Conservation (phyloP, 2,329 filamentous ascomycete species). For the Boeremia exigua region DNA sequence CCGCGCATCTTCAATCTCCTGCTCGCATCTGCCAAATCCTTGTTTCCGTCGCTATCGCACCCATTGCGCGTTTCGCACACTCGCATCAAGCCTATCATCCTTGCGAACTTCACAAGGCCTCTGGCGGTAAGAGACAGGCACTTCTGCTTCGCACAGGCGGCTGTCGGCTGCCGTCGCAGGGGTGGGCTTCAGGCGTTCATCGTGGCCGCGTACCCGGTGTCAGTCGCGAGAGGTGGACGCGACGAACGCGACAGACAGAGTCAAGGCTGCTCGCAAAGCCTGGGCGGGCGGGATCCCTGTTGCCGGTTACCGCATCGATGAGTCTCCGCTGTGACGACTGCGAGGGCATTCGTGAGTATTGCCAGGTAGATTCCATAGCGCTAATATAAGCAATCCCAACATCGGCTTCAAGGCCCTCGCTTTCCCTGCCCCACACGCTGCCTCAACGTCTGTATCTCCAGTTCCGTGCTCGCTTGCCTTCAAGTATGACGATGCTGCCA, state of each 20-base stretch:
- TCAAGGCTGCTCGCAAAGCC: not conserved
- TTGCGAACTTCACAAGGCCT: conserved; percentile 18
- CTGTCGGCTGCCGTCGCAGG: not conserved
- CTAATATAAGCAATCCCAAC: not conserved
- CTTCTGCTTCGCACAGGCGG: conserved; percentile 1
- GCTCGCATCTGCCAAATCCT: too few species aligned
- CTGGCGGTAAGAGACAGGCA: conserved; percentile 17
- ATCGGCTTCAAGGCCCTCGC: not conserved
- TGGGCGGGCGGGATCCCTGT: not conserved
- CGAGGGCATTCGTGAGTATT: not conserved
- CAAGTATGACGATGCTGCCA: not conserved
- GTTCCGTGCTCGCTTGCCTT: not conserved
- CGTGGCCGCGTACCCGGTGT: too few species aligned
- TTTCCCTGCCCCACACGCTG: not conserved
- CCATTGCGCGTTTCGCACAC: conserved; percentile 18
- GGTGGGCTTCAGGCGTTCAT: not conserved
- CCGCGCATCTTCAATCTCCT: too few species aligned
- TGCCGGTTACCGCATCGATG: not conserved
- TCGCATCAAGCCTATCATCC: conserved; percentile 17
- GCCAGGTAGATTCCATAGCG: not conserved
- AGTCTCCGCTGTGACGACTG: too few species aligned
- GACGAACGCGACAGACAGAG: not conserved
- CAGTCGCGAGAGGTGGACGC: too few species aligned
- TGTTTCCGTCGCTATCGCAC: too few species aligned
- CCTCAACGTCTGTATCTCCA: not conserved